Evolutionary conservation across 2,329 filamentous ascomycete species (phyloP).

Genomic region (Exserohilum rostratum): DNA sequence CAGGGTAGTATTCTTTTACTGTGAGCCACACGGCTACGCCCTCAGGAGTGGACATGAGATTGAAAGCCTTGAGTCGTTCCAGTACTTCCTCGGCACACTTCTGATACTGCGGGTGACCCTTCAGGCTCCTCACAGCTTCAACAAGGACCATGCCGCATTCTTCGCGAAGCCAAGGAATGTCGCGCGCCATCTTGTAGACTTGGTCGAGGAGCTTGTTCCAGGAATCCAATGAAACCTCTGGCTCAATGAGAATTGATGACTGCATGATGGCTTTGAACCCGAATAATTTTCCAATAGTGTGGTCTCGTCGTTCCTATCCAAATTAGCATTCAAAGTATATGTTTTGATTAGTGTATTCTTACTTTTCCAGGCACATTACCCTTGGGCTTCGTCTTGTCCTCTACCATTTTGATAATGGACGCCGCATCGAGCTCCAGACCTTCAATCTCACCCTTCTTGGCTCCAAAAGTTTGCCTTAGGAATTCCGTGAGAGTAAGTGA

Average conservation of each 20-base stretch:
- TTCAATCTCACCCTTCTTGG: conserved; percentile 33
- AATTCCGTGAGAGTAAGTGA: conserved; percentile 87
- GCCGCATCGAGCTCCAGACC: conserved; percentile 48
- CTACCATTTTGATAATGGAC: conserved; percentile 58
- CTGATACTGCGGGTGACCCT: conserved; percentile 53
- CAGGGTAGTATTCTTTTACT: conserved; percentile 66
- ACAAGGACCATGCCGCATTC: conserved; percentile 85
- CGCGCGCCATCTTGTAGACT: conserved; percentile 74
- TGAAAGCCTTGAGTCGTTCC: conserved; percentile 65
- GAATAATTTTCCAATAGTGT: conserved; percentile 84
- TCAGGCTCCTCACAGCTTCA: conserved; percentile 68
- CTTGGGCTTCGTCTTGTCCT: conserved; percentile 58
- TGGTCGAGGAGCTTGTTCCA: conserved; percentile 74
- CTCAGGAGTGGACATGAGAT: conserved; percentile 80
- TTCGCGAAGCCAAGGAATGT: conserved; percentile 87
- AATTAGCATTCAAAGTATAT: conserved; percentile 19
- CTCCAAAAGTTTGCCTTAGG: conserved; percentile 71
- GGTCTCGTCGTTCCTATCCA: conserved; percentile 80
- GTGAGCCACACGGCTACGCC: conserved; percentile 88
- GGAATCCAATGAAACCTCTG: conserved; percentile 58
- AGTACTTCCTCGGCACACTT: conserved; percentile 67
- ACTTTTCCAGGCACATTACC: conserved; percentile 62
- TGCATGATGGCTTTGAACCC: conserved; percentile 85
- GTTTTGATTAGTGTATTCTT: conserved; percentile 19
- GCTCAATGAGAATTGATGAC: conserved; percentile 71